Percentiles rank a stretch among this genome's conserved stretches.
phyloP scores from a whole-genome alignment of 768 basidiomycete genomes.

The Thelephora ganbajun region DNA sequence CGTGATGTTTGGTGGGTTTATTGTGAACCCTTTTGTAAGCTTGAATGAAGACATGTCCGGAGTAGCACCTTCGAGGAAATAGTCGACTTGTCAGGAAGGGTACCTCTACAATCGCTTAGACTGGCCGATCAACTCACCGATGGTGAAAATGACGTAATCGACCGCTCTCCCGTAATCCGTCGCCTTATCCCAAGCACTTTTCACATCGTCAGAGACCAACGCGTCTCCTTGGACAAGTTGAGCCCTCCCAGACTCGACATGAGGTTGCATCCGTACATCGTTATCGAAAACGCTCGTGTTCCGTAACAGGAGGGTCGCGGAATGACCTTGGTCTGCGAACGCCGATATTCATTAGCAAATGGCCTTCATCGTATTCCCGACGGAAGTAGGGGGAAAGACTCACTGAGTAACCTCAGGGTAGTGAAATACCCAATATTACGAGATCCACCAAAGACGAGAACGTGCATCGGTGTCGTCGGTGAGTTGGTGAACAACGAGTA shows the following conservation, averaged over 20 bases:
- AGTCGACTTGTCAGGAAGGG: too few species aligned
- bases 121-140: constrained; percentile 38
- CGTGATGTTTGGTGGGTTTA: constrained; percentile 42
- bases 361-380: too few species aligned
- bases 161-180: constrained; percentile 21
- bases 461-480: constrained; percentile 11
- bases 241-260: constrained; percentile 36
- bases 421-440: constrained; percentile 25
- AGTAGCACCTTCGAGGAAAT: constrained; percentile 32
- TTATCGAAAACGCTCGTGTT: constrained; percentile 35
- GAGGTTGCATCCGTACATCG: constrained; percentile 36
- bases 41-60: constrained; percentile 23
- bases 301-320: constrained; percentile 52
- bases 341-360: background rate
- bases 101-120: too few species aligned
- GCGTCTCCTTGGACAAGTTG: constrained; percentile 49
- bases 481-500: too few species aligned
- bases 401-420: constrained; percentile 18
- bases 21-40: constrained; percentile 31
- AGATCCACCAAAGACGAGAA: constrained; percentile 22
- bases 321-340: constrained; percentile 36
- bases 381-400: constrained; percentile 2
- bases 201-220: constrained; percentile 34
- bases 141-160: constrained; percentile 45
- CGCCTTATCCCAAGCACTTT: constrained; percentile 35